These are phyloP conservation scores for Elaeis guineensis DNA, from an alignment of 176 grass and related monocot genomes.

Conservation along the genomic window DNA sequence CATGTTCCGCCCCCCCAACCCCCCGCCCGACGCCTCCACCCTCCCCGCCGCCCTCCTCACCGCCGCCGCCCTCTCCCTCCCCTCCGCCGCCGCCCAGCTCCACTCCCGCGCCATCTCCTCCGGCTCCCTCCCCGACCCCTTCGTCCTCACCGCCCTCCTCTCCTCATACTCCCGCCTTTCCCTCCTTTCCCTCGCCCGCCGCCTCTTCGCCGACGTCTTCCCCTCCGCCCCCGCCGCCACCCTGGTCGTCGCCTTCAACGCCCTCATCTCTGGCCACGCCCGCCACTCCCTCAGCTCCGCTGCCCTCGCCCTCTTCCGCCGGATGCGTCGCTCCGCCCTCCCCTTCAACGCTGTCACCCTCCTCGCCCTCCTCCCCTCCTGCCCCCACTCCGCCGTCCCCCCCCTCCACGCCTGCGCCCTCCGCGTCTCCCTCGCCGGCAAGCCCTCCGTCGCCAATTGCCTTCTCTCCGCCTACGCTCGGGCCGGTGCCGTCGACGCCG, in stretches of 20 bases:
- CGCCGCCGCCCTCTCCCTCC: conserved; percentile 35
- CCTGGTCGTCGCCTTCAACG: conserved; percentile 50
- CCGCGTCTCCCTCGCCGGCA: conserved; percentile 1
- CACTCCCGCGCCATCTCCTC: conserved; percentile 27
- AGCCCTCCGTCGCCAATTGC: conserved; percentile 42
- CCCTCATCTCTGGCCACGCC: conserved; percentile 50
- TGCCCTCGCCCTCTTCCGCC: conserved; percentile 38
- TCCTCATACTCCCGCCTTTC: conserved; percentile 41
- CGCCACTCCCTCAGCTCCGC: conserved; percentile 21
- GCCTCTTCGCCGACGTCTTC: conserved; percentile 8
- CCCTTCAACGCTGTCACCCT: conserved; percentile 51
- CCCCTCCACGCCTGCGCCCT: conserved; percentile 37
- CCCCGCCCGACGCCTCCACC: conserved; percentile 22
- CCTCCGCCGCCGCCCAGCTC: conserved; percentile 27
- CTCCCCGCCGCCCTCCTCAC: conserved; percentile 51
- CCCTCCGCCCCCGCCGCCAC: conserved; percentile 19
- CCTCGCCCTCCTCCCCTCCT: conserved; percentile 35
- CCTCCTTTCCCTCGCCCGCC: conserved; percentile 37
- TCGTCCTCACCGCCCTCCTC: conserved; percentile 47
- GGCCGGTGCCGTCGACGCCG: conserved; percentile 22
- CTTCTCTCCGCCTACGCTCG: conserved; percentile 36
- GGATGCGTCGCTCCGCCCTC: conserved; percentile 24
- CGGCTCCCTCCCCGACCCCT: conserved; percentile 39
- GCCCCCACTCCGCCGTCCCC: conserved; percentile 25
- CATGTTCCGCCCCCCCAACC: conserved; percentile 15